These are phyloP conservation scores for Inonotus obliquus DNA, from an alignment of 1,284 basidiomycete genomes.

Conservation along the genomic window DNA sequence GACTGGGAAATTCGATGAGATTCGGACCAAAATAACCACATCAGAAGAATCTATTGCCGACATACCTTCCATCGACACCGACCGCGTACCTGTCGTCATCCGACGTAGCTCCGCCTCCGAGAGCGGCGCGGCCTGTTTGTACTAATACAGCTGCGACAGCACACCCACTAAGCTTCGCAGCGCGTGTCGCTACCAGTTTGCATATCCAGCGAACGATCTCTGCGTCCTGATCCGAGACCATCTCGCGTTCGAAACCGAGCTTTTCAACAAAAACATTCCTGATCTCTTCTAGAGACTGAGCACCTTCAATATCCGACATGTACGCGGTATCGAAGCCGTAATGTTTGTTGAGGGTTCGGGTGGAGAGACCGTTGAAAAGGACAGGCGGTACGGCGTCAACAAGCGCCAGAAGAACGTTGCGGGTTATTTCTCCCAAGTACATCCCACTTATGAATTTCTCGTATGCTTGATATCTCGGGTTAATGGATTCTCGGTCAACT, in stretches of 20 bases:
- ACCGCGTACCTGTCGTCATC: slow-evolving; percentile 59
- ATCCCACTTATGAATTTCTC: slow-evolving; percentile 99
- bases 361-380: slow-evolving; percentile 80
- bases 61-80: slow-evolving; percentile 86
- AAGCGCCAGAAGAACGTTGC: slow-evolving; percentile 81
- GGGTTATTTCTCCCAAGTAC: slow-evolving; percentile 94
- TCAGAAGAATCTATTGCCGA: neutral
- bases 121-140: slow-evolving; percentile 67
- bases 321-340: slow-evolving; percentile 93
- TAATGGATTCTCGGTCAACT: slow-evolving; percentile 91
- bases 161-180: slow-evolving; percentile 79
- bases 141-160: slow-evolving; percentile 84
- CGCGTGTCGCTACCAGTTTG: slow-evolving; percentile 75
- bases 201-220: slow-evolving; percentile 82
- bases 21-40: slow-evolving; percentile 12
- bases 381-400: slow-evolving; percentile 76
- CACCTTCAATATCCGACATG: slow-evolving; percentile 83
- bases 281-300: slow-evolving; percentile 38
- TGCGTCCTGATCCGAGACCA: slow-evolving; percentile 63
- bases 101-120: slow-evolving; percentile 33
- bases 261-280: slow-evolving; percentile 54
- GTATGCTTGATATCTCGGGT: slow-evolving; percentile 90
- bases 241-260: slow-evolving; percentile 50
- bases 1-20: slow-evolving; percentile 38
- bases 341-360: slow-evolving; percentile 73